Base-by-base conservation (phyloP, 1,284 basidiomycete species). In the Ustilago esculenta region DNA sequence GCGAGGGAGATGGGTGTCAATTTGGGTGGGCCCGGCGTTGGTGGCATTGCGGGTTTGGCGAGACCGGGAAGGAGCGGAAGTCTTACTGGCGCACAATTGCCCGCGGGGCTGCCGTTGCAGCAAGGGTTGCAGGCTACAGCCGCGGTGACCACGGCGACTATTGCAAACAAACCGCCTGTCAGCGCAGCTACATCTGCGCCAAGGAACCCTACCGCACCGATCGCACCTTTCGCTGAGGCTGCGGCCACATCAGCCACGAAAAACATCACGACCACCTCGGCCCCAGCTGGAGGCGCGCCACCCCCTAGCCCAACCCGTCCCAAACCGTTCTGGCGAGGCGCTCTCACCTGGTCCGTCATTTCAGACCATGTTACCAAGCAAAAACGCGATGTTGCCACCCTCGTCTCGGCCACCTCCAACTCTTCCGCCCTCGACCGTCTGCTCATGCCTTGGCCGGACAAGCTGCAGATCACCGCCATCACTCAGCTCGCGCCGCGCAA, bases 291-390 rank as follows among this genome's bases (percentile, higher is more conserved):
- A 30, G 21, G 24, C 7, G 27, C 39, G 3, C 23, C 56, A 20
- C 47, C 63, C 24, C 32, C 44, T 0, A 45, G 34, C 4, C 56
- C 66, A 1, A 46, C 58, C 2, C 59, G 63, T n/a, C 49, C 66
- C 15, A 68, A 57, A 37, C 56, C 65, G 12, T 76, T 75, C 43
- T 77, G 76, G 76, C 47, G 66, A 20, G 76, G 76, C 32, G 56
- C 73, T 10, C 52, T 77, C 32, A 70, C 63, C 17, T 77, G 76
- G 74, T 60, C 50, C n/a, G 44, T 73, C 27, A 60, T 67, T 49
- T 59, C 53, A 2, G 67, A 64, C 15, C 54, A 64, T 12, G 36
- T 39, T 9, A 68, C 68, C 20, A 68, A 64, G 24, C 40, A 57
- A 15, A 67, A 71, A 15, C 43, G 66, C 8, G 60, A 71, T 25